phyloP scores from a whole-genome alignment of 139 green algal species.

The Dunaliella sp. region DNA sequence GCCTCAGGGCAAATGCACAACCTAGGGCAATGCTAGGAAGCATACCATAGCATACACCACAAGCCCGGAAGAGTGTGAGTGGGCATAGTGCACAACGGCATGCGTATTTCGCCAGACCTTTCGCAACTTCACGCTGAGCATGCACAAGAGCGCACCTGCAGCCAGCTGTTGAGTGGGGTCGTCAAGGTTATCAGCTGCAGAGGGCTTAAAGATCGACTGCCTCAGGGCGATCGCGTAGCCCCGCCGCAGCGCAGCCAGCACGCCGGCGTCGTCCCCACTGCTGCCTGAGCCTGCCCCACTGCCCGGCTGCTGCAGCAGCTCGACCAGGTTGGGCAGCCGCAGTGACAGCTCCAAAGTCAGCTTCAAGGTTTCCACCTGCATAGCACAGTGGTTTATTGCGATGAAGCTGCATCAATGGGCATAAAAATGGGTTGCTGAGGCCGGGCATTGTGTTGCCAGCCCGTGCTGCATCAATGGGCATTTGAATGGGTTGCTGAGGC shows the following conservation, averaged over 20 bases:
- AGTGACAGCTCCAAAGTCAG: conserved; percentile 40
- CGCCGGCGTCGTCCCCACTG: not conserved
- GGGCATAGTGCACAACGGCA: no score
- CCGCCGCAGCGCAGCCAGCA: conserved; percentile 24
- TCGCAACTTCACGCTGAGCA: no score
- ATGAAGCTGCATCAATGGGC: no score
- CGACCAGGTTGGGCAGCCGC: conserved; percentile 59
- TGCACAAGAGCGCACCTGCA: not conserved
- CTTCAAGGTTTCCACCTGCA: conserved; percentile 56
- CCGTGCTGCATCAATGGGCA: no score
- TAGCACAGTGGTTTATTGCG: no score
- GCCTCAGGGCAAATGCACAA: no score
- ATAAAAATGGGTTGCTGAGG: no score
- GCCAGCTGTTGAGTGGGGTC: conserved; percentile 8
- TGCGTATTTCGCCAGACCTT: no score
- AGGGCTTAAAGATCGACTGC: not conserved
- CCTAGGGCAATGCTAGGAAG: no score
- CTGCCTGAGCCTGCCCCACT: not conserved
- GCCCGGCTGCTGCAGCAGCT: conserved; percentile 43
- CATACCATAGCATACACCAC: no score
- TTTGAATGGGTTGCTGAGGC: not conserved
- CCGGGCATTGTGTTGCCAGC: no score
- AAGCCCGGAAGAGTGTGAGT: no score
- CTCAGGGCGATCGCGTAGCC: conserved; percentile 34
- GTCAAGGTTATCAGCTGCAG: conserved; percentile 29